phyloP scores from a whole-genome alignment of 208 protist genomes.

The Crithidia fasciculata region DNA sequence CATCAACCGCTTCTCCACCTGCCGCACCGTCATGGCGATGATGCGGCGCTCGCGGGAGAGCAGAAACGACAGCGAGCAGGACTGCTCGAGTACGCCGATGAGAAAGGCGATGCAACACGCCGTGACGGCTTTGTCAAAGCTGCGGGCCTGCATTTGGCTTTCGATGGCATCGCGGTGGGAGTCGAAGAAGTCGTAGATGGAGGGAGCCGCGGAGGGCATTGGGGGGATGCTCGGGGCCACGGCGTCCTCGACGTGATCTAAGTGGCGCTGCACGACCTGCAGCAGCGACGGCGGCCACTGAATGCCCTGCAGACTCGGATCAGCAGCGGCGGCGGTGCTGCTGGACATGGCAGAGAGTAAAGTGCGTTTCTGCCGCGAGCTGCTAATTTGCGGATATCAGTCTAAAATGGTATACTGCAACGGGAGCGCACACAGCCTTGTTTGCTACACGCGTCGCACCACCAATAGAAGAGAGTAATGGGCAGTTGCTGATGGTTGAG shows the following conservation, averaged over 20 bases:
- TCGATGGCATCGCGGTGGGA: slow-evolving; percentile 31
- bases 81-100: slow-evolving; percentile 76
- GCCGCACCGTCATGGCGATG: slow-evolving; percentile 35
- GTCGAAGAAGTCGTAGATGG: slow-evolving; percentile 65
- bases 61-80: slow-evolving; percentile 73
- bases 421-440: no score
- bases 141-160: slow-evolving; percentile 15
- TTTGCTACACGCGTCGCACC: no score
- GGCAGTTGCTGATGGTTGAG: no score
- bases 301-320: slow-evolving; percentile 22
- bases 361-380: no score
- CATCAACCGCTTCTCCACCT: slow-evolving; percentile 34
- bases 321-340: no score
- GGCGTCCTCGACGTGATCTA: slow-evolving; percentile 69
- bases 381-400: no score
- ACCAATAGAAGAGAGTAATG: no score
- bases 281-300: slow-evolving; percentile 70
- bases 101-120: slow-evolving; percentile 63
- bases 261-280: slow-evolving; percentile 40
- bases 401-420: no score
- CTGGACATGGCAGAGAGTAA: background rate
- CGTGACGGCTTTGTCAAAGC: slow-evolving; percentile 40
- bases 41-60: slow-evolving; percentile 54
- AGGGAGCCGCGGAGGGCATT: slow-evolving; percentile 33
- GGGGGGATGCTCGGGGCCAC: slow-evolving; percentile 51